Evolutionary conservation across 1,284 basidiomycete species (phyloP).

Genomic region (Melampsora occidentalis): DNA sequence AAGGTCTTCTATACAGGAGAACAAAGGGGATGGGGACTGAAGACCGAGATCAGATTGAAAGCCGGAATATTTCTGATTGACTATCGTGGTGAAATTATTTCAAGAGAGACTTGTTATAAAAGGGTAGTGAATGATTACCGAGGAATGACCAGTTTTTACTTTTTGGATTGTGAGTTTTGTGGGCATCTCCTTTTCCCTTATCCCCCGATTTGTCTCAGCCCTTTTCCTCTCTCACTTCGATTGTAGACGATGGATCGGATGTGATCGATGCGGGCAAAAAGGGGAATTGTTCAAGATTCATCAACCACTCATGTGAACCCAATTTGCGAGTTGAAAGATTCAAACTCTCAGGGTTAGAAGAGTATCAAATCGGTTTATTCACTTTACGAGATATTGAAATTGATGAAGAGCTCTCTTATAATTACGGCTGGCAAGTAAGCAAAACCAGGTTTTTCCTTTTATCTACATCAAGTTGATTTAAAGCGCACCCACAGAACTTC

Average conservation of each 20-base stretch:
- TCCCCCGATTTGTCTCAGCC: neutral
- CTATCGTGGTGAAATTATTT: slow-evolving; percentile 40
- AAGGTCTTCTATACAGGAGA: slow-evolving; percentile 38
- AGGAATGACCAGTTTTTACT: slow-evolving; percentile 33
- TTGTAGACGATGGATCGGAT: slow-evolving; percentile 36
- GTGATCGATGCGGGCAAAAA: slow-evolving; percentile 42
- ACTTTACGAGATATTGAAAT: slow-evolving; percentile 38
- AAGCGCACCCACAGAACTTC: slow-evolving; percentile 13
- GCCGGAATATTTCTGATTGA: slow-evolving; percentile 31
- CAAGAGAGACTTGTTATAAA: slow-evolving; percentile 29
- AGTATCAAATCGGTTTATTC: slow-evolving; percentile 41
- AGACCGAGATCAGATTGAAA: slow-evolving; percentile 43
- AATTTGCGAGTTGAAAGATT: slow-evolving; percentile 32
- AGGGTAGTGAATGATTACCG: slow-evolving; percentile 33
- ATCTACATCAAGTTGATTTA: neutral
- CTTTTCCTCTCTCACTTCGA: neutral
- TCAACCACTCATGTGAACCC: slow-evolving; percentile 40
- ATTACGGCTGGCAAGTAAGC: slow-evolving; percentile 36
- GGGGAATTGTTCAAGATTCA: slow-evolving; percentile 39
- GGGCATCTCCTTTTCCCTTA: neutral
- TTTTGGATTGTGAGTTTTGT: slow-evolving; percentile 38
- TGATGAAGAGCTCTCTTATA: slow-evolving; percentile 36
- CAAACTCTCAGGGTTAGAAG: slow-evolving; percentile 38
- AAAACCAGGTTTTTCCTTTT: neutral
- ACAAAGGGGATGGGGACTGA: slow-evolving; percentile 31